phyloP scores from a whole-genome alignment of 495 filamentous ascomycete species.

The Tuber borchii region DNA sequence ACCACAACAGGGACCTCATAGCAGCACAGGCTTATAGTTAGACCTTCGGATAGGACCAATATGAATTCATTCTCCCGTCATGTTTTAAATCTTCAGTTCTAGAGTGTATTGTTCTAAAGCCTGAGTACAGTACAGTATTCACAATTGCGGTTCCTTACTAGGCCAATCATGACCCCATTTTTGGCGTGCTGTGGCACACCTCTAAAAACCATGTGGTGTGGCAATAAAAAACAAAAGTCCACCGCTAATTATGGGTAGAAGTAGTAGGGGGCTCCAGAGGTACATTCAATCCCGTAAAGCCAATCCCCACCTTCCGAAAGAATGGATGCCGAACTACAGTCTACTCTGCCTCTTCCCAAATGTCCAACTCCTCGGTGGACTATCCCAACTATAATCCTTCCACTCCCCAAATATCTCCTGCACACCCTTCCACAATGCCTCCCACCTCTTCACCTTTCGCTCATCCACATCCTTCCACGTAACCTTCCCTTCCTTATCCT shows the following conservation, averaged over 20 bases:
- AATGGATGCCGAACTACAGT: constrained; percentile 3
- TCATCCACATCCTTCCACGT: constrained; percentile 7
- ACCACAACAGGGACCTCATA: too few species aligned
- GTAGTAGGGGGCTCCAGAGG: not conserved
- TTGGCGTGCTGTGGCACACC: not conserved
- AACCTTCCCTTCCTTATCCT: constrained; percentile 11
- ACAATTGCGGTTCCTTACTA: not conserved
- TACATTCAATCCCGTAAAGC: not conserved
- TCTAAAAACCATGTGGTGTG: not conserved
- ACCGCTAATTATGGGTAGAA: not conserved
- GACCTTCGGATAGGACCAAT: too few species aligned
- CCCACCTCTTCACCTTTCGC: constrained; percentile 43
- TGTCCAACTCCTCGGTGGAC: constrained; percentile 50
- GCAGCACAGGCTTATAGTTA: too few species aligned
- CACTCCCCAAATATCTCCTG: constrained; percentile 54
- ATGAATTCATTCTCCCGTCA: too few species aligned
- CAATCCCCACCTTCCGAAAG: not conserved
- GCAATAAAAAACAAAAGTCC: not conserved
- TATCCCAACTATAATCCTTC: constrained; percentile 59
- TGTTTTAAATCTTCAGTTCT: too few species aligned
- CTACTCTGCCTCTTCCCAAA: constrained; percentile 33
- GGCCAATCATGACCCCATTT: not conserved
- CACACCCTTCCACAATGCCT: constrained; percentile 53
- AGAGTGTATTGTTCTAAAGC: not conserved
- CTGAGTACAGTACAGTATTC: not conserved